Percentiles rank a stretch among this genome's conserved stretches.
These are phyloP conservation scores for Malassezia sp. DNA, from an alignment of 1,284 basidiomycete species.

Conservation along the genomic window DNA sequence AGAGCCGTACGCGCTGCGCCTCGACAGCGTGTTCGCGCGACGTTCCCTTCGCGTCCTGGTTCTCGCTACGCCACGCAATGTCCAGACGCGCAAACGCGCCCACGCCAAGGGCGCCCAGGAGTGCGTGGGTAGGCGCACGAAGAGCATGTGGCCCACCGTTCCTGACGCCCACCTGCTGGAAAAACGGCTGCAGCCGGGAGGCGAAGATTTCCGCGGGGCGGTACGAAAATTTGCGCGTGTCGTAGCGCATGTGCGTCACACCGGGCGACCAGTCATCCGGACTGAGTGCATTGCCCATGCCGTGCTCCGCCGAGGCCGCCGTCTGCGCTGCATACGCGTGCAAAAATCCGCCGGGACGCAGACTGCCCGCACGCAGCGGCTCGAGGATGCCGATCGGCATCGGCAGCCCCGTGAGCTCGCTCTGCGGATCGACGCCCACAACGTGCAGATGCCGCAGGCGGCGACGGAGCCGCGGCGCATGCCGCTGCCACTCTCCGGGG, in stretches of 20 bases:
- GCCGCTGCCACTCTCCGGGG: neutral
- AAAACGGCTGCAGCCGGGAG: constrained; percentile 21
- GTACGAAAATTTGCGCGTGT: constrained; percentile 34
- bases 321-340: constrained; percentile 2
- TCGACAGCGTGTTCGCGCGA: neutral
- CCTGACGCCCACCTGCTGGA: constrained; percentile 19
- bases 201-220: constrained; percentile 29
- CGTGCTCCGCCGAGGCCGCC: neutral
- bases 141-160: neutral
- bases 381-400: constrained; percentile 21
- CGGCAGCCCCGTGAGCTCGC: constrained; percentile 18
- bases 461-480: constrained; percentile 2
- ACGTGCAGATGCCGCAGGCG: constrained; percentile 15
- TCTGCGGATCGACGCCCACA: constrained; percentile 14
- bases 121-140: neutral
- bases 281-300: constrained; percentile 2
- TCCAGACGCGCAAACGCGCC: neutral
- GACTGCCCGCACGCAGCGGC: constrained; percentile 18
- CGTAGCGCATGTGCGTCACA: constrained; percentile 24
- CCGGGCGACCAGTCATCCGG: constrained; percentile 12
- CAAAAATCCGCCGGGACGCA: constrained; percentile 6
- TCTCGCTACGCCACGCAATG: constrained; percentile 5
- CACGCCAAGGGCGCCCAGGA: neutral
- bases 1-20: neutral
- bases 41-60: neutral